Base-by-base conservation (phyloP, 352 stramenopile genomes). In the Globisporangium paroecandrum region DNA sequence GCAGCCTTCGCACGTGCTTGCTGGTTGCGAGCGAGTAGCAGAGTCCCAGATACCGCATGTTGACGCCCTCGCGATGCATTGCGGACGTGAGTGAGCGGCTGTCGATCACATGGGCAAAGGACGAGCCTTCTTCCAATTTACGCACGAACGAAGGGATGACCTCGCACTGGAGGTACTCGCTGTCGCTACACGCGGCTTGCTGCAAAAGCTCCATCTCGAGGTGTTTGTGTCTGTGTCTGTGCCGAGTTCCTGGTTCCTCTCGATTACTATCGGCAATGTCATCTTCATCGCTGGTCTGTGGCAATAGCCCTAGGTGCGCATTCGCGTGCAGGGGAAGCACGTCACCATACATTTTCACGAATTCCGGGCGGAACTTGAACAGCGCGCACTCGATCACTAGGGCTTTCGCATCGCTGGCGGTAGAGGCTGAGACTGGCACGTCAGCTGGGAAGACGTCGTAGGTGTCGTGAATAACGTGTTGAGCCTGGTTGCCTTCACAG, bases 51-150 rank as follows among this genome's bases (percentile, higher is more conserved):
- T 87, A 86, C 1, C 78, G 70, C 9, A 79, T 64, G 57, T 91
- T 91, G 34, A 93, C 82, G 0, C 85, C 85, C 24, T 77, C 74
- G 24, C 51, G 60, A 58, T 93, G 83, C 4, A 90, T 47, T 7
- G 76, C 72, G 5, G 60, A 46, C 8, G 71, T 85, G 20, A 93
- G 32, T 8, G 82, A 75, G 12, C 24, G 61, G 24, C 72, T 85
- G 56, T 90, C 82, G 57, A 76, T 64, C 1, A 82, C 59, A 36
- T 72, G 51, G 18, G 24, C 20, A 22, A 9, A 49, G 18, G 29
- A 13, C 4, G 25, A 8, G 43, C 62, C 15, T 69, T 69, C 12
- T 69, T 91, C 82, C 1, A 89, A 56, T 12, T 73, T 64, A 15
- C 66, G 61, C 15, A 91, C 76, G 67, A 89, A 86, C 41, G 70